Percentiles rank a stretch among this genome's conserved stretches.
Conservation (phyloP, 768 basidiomycete genomes). For the Phlebiopsis flavidoalba region DNA sequence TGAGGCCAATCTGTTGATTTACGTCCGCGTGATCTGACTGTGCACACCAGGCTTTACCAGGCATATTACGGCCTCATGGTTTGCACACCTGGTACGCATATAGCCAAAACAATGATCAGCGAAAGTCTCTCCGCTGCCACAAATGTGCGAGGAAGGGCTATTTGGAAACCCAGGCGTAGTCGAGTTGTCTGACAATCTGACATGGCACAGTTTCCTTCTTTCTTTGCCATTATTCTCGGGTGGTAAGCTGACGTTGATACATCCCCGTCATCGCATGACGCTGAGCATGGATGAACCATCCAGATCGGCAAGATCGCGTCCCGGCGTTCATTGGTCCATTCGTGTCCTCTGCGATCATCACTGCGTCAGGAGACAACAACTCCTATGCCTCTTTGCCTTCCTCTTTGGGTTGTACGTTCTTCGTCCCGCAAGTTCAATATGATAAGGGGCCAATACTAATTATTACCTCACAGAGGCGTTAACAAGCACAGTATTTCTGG, state of each 20-base stretch:
- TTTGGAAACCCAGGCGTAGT: not conserved
- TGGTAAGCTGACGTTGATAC: constrained; percentile 33
- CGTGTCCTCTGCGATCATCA: constrained; percentile 71
- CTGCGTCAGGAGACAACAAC: constrained; percentile 59
- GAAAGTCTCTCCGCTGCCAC: constrained; percentile 69
- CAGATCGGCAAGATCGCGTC: constrained; percentile 73
- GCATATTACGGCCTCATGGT: constrained; percentile 69
- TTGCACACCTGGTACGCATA: constrained; percentile 82
- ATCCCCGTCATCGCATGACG: not conserved
- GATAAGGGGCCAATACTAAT: not conserved
- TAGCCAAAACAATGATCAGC: constrained; percentile 79
- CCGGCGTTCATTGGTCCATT: constrained; percentile 73
- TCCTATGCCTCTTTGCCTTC: constrained; percentile 76
- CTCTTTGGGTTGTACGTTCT: constrained; percentile 59
- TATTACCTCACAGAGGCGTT: constrained; percentile 34
- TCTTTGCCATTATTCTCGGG: constrained; percentile 72
- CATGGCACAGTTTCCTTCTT: constrained; percentile 53
- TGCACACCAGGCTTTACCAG: constrained; percentile 51
- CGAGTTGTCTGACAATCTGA: not conserved
- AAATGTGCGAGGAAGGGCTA: constrained; percentile 44
- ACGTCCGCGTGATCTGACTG: not conserved
- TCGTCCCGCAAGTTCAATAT: not conserved
- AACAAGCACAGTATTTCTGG: constrained; percentile 54
- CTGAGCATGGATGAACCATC: not conserved
- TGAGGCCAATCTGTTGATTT: constrained; percentile 19